Conservation (phyloP, 78 protist species). For the Cavenderia fasciculata region DNA sequence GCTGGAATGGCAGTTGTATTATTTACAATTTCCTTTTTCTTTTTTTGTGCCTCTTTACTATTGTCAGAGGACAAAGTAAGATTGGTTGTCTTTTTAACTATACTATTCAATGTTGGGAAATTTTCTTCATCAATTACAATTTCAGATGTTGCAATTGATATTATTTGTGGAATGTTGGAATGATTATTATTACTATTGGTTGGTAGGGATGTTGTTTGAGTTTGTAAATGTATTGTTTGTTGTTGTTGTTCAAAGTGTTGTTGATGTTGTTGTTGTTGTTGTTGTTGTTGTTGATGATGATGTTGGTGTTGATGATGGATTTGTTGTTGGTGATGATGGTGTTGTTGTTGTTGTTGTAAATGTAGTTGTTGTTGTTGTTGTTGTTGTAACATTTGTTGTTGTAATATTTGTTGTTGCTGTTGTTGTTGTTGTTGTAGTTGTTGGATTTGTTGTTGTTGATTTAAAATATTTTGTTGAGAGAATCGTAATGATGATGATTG, state of each 20-base stretch:
- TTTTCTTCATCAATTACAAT: constrained; percentile 34
- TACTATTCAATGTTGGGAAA: constrained; percentile 57
- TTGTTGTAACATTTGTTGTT: constrained; percentile 28
- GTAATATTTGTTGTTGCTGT: constrained; percentile 4
- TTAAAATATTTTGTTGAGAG: no score
- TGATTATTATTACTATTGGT: constrained; percentile 1
- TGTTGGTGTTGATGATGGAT: background rate
- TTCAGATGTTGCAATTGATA: background rate
- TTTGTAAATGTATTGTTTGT: background rate
- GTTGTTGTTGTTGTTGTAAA: background rate
- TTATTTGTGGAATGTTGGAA: constrained; percentile 14
- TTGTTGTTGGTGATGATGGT: background rate
- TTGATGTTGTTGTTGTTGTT: background rate
- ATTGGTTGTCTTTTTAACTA: background rate
- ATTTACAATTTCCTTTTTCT: constrained; percentile 14
- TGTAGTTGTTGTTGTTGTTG: constrained; percentile 30
- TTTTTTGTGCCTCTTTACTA: background rate
- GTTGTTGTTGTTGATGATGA: constrained; percentile 6
- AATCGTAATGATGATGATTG: no score
- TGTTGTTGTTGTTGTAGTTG: constrained; percentile 14
- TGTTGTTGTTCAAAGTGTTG: background rate
- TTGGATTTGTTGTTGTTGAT: background rate
- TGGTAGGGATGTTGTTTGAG: background rate
- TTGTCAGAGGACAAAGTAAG: background rate
- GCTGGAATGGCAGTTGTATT: no score